Evolutionary conservation across 192 early-diverging fungal genomes (phyloP).

Genomic region (Funneliformis geosporum): DNA sequence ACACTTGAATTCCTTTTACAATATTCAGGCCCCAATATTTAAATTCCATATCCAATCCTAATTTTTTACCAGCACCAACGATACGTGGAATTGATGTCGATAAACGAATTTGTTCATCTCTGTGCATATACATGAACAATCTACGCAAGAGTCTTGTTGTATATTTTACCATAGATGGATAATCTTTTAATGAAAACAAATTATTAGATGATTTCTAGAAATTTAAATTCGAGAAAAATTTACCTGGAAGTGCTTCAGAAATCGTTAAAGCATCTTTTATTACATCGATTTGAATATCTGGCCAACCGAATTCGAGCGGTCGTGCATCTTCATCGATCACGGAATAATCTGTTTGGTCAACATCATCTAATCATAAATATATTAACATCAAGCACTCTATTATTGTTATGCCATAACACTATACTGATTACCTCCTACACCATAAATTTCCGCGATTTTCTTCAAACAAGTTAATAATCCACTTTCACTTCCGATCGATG

Average conservation of each 20-base stretch:
- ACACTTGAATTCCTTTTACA: conserved; percentile 53
- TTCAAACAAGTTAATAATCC: conserved; percentile 67
- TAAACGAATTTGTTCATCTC: conserved; percentile 67
- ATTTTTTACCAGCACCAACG: conserved; percentile 53
- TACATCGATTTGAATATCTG: conserved; percentile 74
- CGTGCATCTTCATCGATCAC: conserved; percentile 8
- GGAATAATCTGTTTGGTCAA: conserved; percentile 13
- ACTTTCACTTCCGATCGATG: conserved; percentile 37
- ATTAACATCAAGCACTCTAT: background rate
- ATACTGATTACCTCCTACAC: conserved; percentile 53
- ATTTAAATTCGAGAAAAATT: background rate
- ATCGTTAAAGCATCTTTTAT: conserved; percentile 74
- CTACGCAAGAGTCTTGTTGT: conserved; percentile 67
- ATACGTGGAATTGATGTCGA: conserved; percentile 58
- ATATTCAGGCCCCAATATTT: conserved; percentile 63
- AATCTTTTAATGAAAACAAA: conserved; percentile 46
- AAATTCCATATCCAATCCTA: conserved; percentile 48
- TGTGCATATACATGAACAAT: conserved; percentile 58
- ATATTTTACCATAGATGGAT: conserved; percentile 60
- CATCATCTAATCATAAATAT: background rate
- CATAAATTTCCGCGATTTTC: conserved; percentile 69
- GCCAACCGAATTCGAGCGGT: conserved; percentile 67
- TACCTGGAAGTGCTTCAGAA: conserved; percentile 69
- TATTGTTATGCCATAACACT: no score
- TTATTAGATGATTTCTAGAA: background rate